phyloP scores from a whole-genome alignment of 2,329 filamentous ascomycete species.

The Fusarium vanettenii region DNA sequence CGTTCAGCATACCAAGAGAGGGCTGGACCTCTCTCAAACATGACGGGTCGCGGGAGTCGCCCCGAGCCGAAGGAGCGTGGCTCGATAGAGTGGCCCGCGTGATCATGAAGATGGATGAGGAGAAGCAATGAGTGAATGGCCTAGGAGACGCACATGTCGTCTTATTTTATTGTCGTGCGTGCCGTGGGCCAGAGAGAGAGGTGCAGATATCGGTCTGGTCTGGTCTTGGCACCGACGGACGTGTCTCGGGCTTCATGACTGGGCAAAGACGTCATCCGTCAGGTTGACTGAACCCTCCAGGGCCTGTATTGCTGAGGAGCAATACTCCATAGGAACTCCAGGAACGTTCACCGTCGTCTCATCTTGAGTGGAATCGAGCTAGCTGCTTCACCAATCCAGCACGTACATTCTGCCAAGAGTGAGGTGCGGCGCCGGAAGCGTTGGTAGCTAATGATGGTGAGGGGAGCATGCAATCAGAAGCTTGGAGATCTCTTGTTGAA shows the following conservation, averaged over 20 bases:
- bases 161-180: neutral
- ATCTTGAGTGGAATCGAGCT: neutral
- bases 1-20: constrained; percentile 14
- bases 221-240: neutral
- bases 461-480: constrained; percentile 22
- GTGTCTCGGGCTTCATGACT: neutral
- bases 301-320: neutral
- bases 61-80: constrained; percentile 29
- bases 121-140: neutral
- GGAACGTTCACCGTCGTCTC: neutral
- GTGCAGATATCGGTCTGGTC: constrained; percentile 1
- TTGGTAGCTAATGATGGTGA: constrained; percentile 9
- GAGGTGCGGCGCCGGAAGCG: constrained; percentile 12
- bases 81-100: neutral
- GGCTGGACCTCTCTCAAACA: constrained; percentile 5
- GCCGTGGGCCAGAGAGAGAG: neutral
- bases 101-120: constrained; percentile 4
- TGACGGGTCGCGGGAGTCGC: constrained; percentile 13
- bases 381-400: constrained; percentile 1
- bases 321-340: neutral
- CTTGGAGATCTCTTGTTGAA: constrained; percentile 27
- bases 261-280: neutral
- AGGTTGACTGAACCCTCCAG: neutral
- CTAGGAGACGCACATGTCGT: constrained; percentile 8
- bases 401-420: constrained; percentile 13